Conservation (phyloP, 2,329 filamentous ascomycete genomes). For the Salinomyces thailandicus region DNA sequence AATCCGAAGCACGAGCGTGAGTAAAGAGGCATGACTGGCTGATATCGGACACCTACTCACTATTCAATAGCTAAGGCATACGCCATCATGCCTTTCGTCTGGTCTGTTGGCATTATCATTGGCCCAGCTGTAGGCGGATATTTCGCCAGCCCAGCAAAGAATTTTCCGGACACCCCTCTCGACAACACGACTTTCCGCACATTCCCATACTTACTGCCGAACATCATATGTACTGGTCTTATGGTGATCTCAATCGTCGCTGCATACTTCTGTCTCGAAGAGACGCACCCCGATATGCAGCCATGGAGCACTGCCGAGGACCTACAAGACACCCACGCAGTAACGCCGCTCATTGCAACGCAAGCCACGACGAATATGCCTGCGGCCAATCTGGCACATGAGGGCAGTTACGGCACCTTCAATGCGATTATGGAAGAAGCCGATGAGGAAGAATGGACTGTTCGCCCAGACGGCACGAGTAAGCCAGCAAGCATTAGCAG, state of each 20-base stretch:
- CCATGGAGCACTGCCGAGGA: conserved; percentile 35
- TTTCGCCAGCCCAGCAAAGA: conserved; percentile 66
- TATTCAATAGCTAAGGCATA: conserved; percentile 59
- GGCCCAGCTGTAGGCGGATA: conserved; percentile 81
- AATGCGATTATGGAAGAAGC: conserved; percentile 41
- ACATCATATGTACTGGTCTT: conserved; percentile 68
- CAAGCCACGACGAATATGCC: conserved; percentile 60
- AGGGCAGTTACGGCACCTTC: conserved; percentile 40
- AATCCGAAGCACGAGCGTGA: conserved; percentile 77
- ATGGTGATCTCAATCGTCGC: conserved; percentile 68
- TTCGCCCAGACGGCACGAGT: conserved; percentile 38
- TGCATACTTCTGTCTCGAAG: conserved; percentile 71
- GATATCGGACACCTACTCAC: conserved; percentile 5
- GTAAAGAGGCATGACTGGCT: conserved; percentile 27
- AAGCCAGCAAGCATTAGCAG: conserved; percentile 25
- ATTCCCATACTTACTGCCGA: conserved; percentile 83
- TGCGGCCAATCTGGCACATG: conserved; percentile 61
- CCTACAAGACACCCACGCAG: conserved; percentile 30
- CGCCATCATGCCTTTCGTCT: conserved; percentile 88
- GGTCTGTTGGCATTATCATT: conserved; percentile 81
- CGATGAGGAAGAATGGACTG: conserved; percentile 42
- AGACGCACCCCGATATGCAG: conserved; percentile 80
- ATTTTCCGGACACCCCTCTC: conserved; percentile 63
- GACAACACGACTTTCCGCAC: conserved; percentile 57
- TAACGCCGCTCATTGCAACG: conserved; percentile 58